Percentiles rank a stretch among this genome's conserved stretches.
phyloP scores from a whole-genome alignment of 1,284 basidiomycete genomes.

The Cryptococcus sp. region DNA sequence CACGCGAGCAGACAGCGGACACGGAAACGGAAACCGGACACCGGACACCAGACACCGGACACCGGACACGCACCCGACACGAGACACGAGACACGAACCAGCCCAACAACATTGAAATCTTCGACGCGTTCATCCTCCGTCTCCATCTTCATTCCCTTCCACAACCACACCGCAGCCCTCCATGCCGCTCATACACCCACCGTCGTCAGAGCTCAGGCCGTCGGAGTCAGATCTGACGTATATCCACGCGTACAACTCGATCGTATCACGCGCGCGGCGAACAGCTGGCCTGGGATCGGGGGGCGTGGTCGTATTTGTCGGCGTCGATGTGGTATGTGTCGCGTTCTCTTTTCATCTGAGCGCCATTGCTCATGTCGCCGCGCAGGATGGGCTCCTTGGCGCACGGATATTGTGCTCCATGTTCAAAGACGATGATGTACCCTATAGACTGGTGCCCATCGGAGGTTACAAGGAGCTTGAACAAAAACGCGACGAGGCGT shows the following conservation, averaged over 20 bases:
- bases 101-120: not conserved
- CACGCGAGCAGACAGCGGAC: too few species aligned
- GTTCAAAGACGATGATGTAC: slow-evolving; percentile 89
- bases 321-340: slow-evolving; percentile 41
- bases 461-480: slow-evolving; percentile 77
- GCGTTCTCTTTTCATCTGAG: too few species aligned
- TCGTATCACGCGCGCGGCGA: slow-evolving; percentile 61
- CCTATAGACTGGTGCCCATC: slow-evolving; percentile 86
- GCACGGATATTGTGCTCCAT: slow-evolving; percentile 76
- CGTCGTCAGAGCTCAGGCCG: slow-evolving; percentile 38
- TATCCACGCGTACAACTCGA: slow-evolving; percentile 72
- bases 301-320: slow-evolving; percentile 48
- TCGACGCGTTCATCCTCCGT: slow-evolving; percentile 11
- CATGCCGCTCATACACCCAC: slow-evolving; percentile 50
- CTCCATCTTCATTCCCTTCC: not conserved
- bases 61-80: not conserved
- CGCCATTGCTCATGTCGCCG: not conserved
- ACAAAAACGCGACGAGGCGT: slow-evolving; percentile 63
- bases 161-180: not conserved
- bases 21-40: not conserved
- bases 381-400: slow-evolving; percentile 44
- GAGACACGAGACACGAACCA: not conserved
- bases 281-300: slow-evolving; percentile 34
- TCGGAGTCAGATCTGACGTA: slow-evolving; percentile 55
- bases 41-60: not conserved